Evolutionary conservation across 2,329 filamentous ascomycete genomes (phyloP), one percentile per base, ranked within the genome.

Genomic region (Colletotrichum godetiae): DNA sequence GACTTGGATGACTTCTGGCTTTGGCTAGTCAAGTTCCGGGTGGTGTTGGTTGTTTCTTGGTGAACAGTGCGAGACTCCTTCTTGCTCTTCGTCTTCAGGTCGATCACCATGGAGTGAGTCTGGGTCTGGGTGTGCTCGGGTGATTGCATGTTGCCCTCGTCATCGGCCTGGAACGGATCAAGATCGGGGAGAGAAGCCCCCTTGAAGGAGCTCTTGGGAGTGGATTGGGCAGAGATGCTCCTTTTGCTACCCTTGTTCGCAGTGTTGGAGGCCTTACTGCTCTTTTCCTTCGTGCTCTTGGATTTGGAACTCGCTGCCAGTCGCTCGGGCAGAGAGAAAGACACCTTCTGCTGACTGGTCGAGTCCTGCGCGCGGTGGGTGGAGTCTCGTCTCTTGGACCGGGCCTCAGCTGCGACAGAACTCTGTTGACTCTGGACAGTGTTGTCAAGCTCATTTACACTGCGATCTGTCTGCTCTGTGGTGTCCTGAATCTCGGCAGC

Each of bases 201-300:
- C 61, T 76, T 78, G 49, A 74, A 31, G 13, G 76, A 69, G 46
- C 52, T 64, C 37, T 74, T 75, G 22, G 68, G 35, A 7, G 55
- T 52, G 22, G 49, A 46, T 5, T 59, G 75, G 2, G 77, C 75
- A 22, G 73, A 70, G 35, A 71, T 81, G 61, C 82, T 81, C 8
- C 84, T 82, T 78, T 86, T 86, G 80, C 84, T 86, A 13, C 84
- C 82, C 63, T 82, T 81, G 75, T 85, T 86, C 10, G 84, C 83
- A 11, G 81, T 70, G 35, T 82, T 82, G 64, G 81, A 79, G 63
- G 72, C 70, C 59, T 64, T 77, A 75, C 42, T 49, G 42, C 19
- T 49, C 42, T 22, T 49, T 49, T 49, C 42, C 42, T n/a, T 49
- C 42, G 80, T 78, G 62, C 71, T 77, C 31, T 75, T 75, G n/a